Evolutionary conservation across 345 rosid genomes (phyloP), one percentile per base, ranked within the genome.

Genomic region (Kandelia obovata): DNA sequence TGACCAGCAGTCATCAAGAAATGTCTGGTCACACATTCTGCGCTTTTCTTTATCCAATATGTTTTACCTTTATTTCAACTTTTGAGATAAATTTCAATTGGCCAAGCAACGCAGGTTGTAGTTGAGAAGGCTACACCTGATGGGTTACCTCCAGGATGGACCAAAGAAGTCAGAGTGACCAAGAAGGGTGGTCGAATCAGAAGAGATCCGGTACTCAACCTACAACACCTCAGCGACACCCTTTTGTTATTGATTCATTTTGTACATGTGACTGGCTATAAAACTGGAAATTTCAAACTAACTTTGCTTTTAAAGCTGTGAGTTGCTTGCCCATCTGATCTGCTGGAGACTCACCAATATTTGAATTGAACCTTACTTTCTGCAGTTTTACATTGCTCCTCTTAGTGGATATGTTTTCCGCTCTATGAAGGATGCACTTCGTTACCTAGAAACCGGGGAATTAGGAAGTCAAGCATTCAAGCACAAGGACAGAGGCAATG

Each of bases 131-230:
- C 46, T 72, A 82, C 73, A 28, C 85, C 94, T 39, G 84, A 93
- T 73, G 98, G 96, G 43, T 83, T 91, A 67, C 97, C 94, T 53
- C 63, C 83, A 61, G 96, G 97, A 80, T 93, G 98, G 98, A 89
- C 75, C 77, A 89, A 89, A 85, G 91, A 93, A 80, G 64, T 87
- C 60, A 86, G 70, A 71, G 74, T 89, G 53, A 80, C 82, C 35
- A 90, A 79, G 89, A 83, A 60, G 66, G 86, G 77, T 30, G 62
- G 79, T 65, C 84, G 65, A 83, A 68, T 63, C 58, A 78, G 97
- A 83, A 87, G 78, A 82, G 96, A 90, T 67, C 70, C 90, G 84
- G 98, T 90, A 86, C 58, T 79, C 34, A 68, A 74, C 70, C 61
- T 64, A 56, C 47, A 52, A 79, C 65, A 57, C 68, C 61, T 52